Evolutionary conservation across 2,329 filamentous ascomycete species (phyloP), one percentile per base, ranked within the genome.

Genomic region (Aspergillus quadrilineatus): DNA sequence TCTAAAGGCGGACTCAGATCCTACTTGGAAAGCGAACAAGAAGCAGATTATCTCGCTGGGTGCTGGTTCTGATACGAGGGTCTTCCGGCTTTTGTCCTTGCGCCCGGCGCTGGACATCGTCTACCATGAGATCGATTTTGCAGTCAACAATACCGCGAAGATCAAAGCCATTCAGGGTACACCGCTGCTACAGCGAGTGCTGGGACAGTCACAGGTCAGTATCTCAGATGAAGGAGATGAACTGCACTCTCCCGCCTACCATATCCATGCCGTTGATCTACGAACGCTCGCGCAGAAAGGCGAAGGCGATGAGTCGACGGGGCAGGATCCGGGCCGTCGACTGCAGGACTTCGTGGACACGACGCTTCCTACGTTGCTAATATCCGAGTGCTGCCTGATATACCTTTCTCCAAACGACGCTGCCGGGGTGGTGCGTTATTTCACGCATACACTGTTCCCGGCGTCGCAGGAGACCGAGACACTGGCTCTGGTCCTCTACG

Each of bases 361-460:
- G 66, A 84, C 69, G 26, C 65, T 90, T 0, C 91, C 94, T 0
- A 99, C 94, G 0, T 77, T 99, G 7, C 75, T 99, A 26, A 81
- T 99, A 6, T 97, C 93, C 0, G 94, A 99, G 74, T 97, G 94
- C 80, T 99, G 94, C 70, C 82, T 99, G 32, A 90, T 94, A 71
- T 99, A 99, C 68, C 82, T 99, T 1, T 81, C 87, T 7, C 81
- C 86, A 0, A 67, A 80, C 0, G 82, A 86, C 50, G 88, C 92
- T 0, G 79, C 81, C 37, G 74, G 77, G 1, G 85, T 93, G 4
- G 73, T 96, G 22, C 72, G 78, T 14, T 87, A 85, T 71, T 91
- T 93, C 65, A 79, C 81, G 2, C 75, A 72, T 17, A 82, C 85
- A 37, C 63, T 80, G 8, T 76, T 79, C 37, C 58, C 60, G 4